Evolutionary conservation across 495 filamentous ascomycete genomes (phyloP), one percentile per base, ranked within the genome.

Genomic region (Copromyces sp.): DNA sequence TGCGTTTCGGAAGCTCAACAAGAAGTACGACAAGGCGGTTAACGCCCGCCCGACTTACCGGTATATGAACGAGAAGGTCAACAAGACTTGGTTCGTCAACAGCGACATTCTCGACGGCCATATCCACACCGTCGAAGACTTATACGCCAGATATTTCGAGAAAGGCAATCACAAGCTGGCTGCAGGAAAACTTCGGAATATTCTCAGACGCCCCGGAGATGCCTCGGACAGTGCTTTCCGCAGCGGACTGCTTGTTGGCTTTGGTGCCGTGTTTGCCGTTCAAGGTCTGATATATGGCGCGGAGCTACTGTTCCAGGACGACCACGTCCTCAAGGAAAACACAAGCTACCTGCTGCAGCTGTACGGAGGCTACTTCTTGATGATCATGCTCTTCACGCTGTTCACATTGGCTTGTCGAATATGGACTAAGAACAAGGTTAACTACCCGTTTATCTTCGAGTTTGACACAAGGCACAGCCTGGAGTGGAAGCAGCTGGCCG

Each of bases 1-100:
- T 3, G 96, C 94, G 2, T 98, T 98, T 73, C 91, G 94, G 9
- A 99, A 99, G 80, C 94, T 99, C 78, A 98, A 95, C 81, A 99
- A 99, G 82, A 99, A 99, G 82, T 98, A 94, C 76, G 94, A 99
- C 83, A 98, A 98, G 81, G 87, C 89, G 7, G 87, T 93, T 70
- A 89, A 95, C 74, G 89, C 93, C 68, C 88, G 90, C 37, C 92
- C 92, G 3, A 87, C 91, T 9, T 86, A 90, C 75, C 86, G 91
- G 40, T 98, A 94, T 78, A 94, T 97, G 93, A 90, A 89, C 11
- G 95, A 97, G 74, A 94, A 93, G 77, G 92, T 98, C 70, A 94
- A 94, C 83, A 91, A 91, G 75, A 88, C 94, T 11, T 93, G 90
- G 85, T 99, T 98, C 78, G 95, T 96, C 20, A 89, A 92, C 76